Evolutionary conservation across 768 basidiomycete genomes (phyloP), one percentile per base, ranked within the genome.

Genomic region (Mycena indigotica): DNA sequence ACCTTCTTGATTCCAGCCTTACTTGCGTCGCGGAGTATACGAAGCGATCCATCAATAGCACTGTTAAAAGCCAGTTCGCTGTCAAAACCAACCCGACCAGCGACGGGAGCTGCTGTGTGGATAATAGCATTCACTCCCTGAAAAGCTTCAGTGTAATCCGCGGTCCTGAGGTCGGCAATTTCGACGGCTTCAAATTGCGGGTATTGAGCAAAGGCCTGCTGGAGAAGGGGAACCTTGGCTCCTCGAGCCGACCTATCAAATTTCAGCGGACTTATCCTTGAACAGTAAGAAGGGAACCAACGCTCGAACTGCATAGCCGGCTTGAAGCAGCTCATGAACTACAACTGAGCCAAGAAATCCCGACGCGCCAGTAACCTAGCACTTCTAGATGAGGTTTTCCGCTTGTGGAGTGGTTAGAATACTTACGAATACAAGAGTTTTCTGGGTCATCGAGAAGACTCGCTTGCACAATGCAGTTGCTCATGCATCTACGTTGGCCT

Each of bases 1-100:
- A 66, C 29, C 53, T 68, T 67, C 24, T 54, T 58, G 17, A 71
- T 57, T 3, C 67, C 66, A 3, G 64, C 65, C 19, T 65, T 62
- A 12, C 56, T 41, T 3, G 69, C 71, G 30, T 69, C 69, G 2
- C 65, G 63, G 2, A 72, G 50, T 13, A 72, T 55, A 40, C 70
- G 68, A 38, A 72, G 45, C 3, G 67, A 67, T 10, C 70, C 71
- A 17, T 66, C 64, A 8, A 70, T 59, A 12, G 70, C 66, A 24
- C 53, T 58, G 70, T 72, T 57, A 55, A 8, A 3, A 48, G 17
- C 2, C 13, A 5, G 23, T 35, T 41, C 13, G 6, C 40, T 52
- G 39, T 59, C 62, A 28, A 28, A 15, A 46, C 60, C 62, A 24
- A 55, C 54, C 0, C 60, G 56, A 19, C 61, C 64, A 16, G 55